Percentiles rank a stretch among this genome's conserved stretches.
Evolutionary conservation across 192 early-diverging fungal species (phyloP).

Genomic region (Glomus cerebriforme): DNA sequence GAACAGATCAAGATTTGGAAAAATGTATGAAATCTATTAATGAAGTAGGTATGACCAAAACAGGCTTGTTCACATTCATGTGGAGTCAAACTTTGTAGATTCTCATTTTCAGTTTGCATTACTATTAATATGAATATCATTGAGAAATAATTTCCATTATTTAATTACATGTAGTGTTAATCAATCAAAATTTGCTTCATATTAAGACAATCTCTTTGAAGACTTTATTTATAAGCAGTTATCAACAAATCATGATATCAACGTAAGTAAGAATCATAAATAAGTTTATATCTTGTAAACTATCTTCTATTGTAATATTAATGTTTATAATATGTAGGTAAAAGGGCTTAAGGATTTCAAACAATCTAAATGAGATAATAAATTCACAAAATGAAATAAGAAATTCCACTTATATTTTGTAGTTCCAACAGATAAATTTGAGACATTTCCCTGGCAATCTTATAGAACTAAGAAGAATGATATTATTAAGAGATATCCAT

Average conservation of each 20-base stretch:
- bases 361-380: not conserved
- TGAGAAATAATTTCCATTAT: not conserved
- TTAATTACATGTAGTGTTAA: conserved; percentile 1
- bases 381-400: not conserved
- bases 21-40: not conserved
- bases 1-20: conserved; percentile 4
- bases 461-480: not conserved
- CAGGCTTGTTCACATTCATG: conserved; percentile 9
- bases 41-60: not conserved
- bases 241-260: conserved; percentile 1
- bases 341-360: conserved; percentile 15
- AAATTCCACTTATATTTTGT: conserved; percentile 16
- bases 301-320: not conserved
- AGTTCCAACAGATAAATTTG: not conserved
- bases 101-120: not conserved
- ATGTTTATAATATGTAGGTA: conserved; percentile 1
- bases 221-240: not conserved
- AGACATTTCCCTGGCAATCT: conserved; percentile 6
- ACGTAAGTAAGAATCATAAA: conserved; percentile 6
- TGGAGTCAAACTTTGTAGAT: not conserved
- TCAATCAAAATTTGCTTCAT: not conserved
- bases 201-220: conserved; percentile 3
- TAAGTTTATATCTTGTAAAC: not conserved
- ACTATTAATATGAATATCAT: not conserved
- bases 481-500: not conserved